Conservation (phyloP, 179 eudicot genomes). For the Pouteria campechiana region DNA sequence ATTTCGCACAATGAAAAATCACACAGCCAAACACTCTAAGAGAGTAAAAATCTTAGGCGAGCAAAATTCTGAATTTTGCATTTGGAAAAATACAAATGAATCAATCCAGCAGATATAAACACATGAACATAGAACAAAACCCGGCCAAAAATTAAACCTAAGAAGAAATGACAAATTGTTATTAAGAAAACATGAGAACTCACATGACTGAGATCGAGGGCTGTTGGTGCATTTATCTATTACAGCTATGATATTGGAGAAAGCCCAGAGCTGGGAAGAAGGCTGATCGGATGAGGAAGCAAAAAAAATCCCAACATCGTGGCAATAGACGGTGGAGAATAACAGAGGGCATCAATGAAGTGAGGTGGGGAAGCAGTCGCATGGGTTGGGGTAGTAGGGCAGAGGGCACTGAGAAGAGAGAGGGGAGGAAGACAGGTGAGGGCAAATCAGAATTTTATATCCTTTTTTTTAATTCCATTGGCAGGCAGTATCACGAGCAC, state of each 20-base stretch:
- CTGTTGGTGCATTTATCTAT: conserved; percentile 5
- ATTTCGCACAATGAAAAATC: too few relatives aligned
- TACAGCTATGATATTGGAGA: conserved; percentile 29
- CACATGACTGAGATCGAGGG: conserved; percentile 6
- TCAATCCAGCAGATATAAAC: background rate
- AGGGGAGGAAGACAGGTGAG: too few relatives aligned
- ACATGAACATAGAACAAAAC: background rate
- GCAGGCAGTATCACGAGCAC: too few relatives aligned
- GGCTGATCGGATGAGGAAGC: conserved; percentile 46
- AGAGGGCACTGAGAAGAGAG: too few relatives aligned
- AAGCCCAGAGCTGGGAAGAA: conserved; percentile 62
- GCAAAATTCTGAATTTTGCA: too few relatives aligned
- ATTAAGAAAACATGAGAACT: conserved; percentile 18
- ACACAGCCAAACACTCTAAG: too few relatives aligned
- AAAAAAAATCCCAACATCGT: too few relatives aligned
- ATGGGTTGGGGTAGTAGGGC: too few relatives aligned
- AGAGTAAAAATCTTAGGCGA: background rate
- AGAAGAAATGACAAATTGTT: conserved; percentile 14
- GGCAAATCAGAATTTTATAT: too few relatives aligned
- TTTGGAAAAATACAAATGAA: too few relatives aligned
- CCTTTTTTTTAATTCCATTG: too few relatives aligned
- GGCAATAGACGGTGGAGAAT: too few relatives aligned
- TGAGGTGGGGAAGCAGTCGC: background rate
- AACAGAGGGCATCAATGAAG: conserved; percentile 25
- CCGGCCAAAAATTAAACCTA: conserved; percentile 2